Evolutionary conservation across 495 filamentous ascomycete species (phyloP).

Genomic region (Pyrenula aspistea): DNA sequence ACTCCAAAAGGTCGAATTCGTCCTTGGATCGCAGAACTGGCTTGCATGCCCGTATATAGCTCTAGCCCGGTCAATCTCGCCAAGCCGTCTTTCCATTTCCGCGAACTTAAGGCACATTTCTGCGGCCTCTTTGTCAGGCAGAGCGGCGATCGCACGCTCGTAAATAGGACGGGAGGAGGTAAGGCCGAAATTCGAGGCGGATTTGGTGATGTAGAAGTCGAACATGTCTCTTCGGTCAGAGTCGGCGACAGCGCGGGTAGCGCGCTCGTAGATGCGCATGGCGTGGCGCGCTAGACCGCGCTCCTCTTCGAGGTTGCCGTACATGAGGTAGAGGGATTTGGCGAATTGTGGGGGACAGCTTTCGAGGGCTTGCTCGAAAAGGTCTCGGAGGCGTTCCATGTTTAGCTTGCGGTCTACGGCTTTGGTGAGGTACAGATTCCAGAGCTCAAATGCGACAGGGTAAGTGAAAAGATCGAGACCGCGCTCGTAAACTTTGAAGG

Average conservation of each 20-base stretch:
- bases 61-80: conserved; percentile 90
- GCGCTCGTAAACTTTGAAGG: conserved; percentile 93
- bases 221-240: conserved; percentile 96
- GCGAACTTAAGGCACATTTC: conserved; percentile 99
- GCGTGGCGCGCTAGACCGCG: conserved; percentile 91
- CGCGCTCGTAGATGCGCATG: conserved; percentile 98
- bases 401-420: conserved; percentile 90
- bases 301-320: conserved; percentile 94
- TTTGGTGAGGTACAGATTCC: conserved; percentile 97
- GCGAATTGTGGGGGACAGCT: conserved; percentile 92
- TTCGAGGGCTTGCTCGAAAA: conserved; percentile 96
- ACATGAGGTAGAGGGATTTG: conserved; percentile 94
- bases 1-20: conserved; percentile 79
- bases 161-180: conserved; percentile 95
- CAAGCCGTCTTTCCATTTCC: conserved; percentile 93
- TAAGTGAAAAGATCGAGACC: conserved; percentile 95
- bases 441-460: conserved; percentile 94
- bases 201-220: conserved; percentile 99
- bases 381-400: conserved; percentile 86
- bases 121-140: conserved; percentile 87
- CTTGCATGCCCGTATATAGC: conserved; percentile 94
- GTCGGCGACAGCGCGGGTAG: conserved; percentile 89
- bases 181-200: conserved; percentile 92
- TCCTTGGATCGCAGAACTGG: conserved; percentile 93
- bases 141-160: conserved; percentile 80